Percentiles rank a stretch among this genome's conserved stretches.
Conservation (phyloP, 371 early-diverging fungal species). For the Nosema muscidifuracis region DNA sequence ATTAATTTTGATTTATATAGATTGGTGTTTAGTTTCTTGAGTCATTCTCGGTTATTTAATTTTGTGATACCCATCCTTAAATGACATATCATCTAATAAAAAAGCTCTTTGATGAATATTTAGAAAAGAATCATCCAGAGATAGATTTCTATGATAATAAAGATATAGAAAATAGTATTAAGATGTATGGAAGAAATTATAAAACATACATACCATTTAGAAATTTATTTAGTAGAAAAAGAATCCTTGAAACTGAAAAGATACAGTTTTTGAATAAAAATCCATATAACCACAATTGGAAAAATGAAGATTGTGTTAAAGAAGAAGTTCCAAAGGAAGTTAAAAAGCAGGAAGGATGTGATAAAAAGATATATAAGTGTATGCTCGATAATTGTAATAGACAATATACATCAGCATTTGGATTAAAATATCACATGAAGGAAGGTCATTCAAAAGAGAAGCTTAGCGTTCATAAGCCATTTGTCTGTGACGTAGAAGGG, state of each 20-base stretch:
- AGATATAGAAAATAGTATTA: background rate
- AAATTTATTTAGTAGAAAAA: conserved; percentile 2
- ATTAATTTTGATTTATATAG: too few relatives aligned
- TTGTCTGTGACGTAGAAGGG: conserved; percentile 71
- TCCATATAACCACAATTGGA: conserved; percentile 8
- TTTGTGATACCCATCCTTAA: background rate
- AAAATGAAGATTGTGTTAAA: background rate
- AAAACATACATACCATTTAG: background rate
- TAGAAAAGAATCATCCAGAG: conserved; percentile 15
- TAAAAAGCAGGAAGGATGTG: background rate
- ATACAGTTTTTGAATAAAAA: background rate
- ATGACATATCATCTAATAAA: conserved; percentile 4
- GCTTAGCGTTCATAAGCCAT: conserved; percentile 69
- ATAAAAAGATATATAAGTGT: conserved; percentile 59
- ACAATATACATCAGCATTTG: conserved; percentile 64
- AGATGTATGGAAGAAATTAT: background rate
- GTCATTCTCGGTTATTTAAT: background rate
- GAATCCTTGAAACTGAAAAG: conserved; percentile 8
- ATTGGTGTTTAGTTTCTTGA: too few relatives aligned
- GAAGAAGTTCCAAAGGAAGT: background rate
- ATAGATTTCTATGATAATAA: conserved; percentile 16
- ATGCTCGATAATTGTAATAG: conserved; percentile 61
- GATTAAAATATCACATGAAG: conserved; percentile 63
- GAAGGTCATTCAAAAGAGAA: conserved; percentile 62
- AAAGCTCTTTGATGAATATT: background rate